A percentile compares a stretch with the other conserved stretches of the same genome.
Evolutionary conservation across 169 alveolate genomes (phyloP).

Genomic region (Ichthyophthirius multifiliis): DNA sequence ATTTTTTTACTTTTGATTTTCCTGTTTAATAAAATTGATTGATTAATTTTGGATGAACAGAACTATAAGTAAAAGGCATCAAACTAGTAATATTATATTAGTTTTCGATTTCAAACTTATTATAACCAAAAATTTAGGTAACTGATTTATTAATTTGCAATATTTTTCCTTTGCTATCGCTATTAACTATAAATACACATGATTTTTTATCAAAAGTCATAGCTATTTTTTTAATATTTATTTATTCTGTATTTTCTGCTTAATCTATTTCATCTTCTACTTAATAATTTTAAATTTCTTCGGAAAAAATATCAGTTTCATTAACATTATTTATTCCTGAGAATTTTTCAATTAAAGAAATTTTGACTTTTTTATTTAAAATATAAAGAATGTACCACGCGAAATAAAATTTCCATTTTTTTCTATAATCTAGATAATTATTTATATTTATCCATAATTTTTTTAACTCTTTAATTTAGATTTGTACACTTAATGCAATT

Average conservation of each 20-base stretch:
- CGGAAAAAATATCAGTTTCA: constrained; percentile 40
- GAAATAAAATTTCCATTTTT: constrained; percentile 46
- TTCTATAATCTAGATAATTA: constrained; percentile 23
- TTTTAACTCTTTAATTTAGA: not conserved
- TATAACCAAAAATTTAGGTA: constrained; percentile 24
- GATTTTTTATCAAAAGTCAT: constrained; percentile 35
- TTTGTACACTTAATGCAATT: not conserved
- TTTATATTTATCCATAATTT: constrained; percentile 18
- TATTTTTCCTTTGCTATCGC: constrained; percentile 17
- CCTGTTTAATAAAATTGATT: not conserved
- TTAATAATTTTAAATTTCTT: constrained; percentile 19
- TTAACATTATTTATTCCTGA: constrained; percentile 14
- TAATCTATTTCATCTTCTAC: constrained; percentile 27
- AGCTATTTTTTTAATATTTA: constrained; percentile 23
- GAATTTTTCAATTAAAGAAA: constrained; percentile 22
- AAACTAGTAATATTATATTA: not conserved
- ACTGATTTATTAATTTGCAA: constrained; percentile 35
- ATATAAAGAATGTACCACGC: constrained; percentile 42
- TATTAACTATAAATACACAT: constrained; percentile 16
- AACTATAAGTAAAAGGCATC: constrained; percentile 31
- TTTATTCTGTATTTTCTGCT: constrained; percentile 26
- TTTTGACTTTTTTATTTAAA: constrained; percentile 24
- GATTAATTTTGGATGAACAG: constrained; percentile 3
- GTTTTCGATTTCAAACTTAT: constrained; percentile 1
- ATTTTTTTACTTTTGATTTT: not conserved